A percentile compares a stretch with the other conserved stretches of the same genome.
Evolutionary conservation across 1,139 yeast genomes (phyloP).

Genomic region (Candida sp.): DNA sequence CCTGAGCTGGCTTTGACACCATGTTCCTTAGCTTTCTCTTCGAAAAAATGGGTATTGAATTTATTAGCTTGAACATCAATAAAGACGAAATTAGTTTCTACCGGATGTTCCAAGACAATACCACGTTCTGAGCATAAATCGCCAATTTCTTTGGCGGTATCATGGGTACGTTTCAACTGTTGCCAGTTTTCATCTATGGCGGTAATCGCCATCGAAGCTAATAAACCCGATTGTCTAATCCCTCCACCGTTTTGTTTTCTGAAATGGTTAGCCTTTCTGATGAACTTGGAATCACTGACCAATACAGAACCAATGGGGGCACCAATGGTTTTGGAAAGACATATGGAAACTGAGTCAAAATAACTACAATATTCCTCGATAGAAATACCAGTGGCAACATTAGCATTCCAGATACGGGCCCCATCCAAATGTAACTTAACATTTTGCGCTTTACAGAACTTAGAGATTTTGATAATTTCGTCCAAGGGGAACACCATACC

Average conservation of each 20-base stretch:
- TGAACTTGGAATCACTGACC: slow-evolving; percentile 30
- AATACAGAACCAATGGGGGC: slow-evolving; percentile 47
- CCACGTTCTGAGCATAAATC: slow-evolving; percentile 33
- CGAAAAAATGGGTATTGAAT: slow-evolving; percentile 26
- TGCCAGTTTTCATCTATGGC: slow-evolving; percentile 39
- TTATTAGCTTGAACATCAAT: slow-evolving; percentile 31
- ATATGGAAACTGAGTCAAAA: slow-evolving; percentile 44
- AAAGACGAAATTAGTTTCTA: slow-evolving; percentile 41
- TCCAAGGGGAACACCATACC: slow-evolving; percentile 43
- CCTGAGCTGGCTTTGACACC: slow-evolving; percentile 26
- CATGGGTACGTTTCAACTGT: slow-evolving; percentile 46
- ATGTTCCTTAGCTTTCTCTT: slow-evolving; percentile 21
- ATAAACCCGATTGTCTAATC: slow-evolving; percentile 42
- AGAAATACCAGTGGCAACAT: slow-evolving; percentile 37
- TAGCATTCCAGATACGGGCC: slow-evolving; percentile 47
- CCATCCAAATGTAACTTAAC: slow-evolving; percentile 44
- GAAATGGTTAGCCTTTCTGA: slow-evolving; percentile 44
- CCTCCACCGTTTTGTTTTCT: slow-evolving; percentile 49
- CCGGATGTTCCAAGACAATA: slow-evolving; percentile 36
- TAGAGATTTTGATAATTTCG: slow-evolving; percentile 35
- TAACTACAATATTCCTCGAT: slow-evolving; percentile 35
- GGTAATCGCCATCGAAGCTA: slow-evolving; percentile 38
- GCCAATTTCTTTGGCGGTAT: slow-evolving; percentile 51
- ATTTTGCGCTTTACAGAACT: slow-evolving; percentile 31
- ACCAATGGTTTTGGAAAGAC: slow-evolving; percentile 44